phyloP scores from a whole-genome alignment of 2,329 filamentous ascomycete species.

The Exophiala spinifera region DNA sequence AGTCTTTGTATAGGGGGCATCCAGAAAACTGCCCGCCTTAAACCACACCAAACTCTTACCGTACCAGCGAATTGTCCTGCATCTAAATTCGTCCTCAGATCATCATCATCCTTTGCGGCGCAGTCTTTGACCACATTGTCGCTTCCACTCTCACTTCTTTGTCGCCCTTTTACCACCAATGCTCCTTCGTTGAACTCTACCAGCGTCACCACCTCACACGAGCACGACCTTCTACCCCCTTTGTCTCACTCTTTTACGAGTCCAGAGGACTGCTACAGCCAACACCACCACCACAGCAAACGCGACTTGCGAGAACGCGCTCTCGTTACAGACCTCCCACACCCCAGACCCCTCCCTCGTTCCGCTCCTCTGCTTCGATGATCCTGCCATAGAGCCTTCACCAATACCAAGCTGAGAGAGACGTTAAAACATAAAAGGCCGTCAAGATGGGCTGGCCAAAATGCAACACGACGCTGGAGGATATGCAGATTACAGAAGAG shows the following conservation, averaged over 20 bases:
- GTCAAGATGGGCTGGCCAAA: conserved; percentile 42
- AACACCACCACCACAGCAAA: too few relatives aligned
- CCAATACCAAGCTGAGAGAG: neutral
- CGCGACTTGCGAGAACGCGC: neutral
- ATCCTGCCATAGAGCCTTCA: neutral
- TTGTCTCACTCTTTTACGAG: neutral
- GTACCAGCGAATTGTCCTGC: neutral
- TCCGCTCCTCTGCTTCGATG: neutral
- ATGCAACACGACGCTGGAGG: conserved; percentile 52
- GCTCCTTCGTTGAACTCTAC: neutral
- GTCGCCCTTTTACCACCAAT: neutral
- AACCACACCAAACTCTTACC: neutral
- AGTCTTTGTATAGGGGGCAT: too few relatives aligned
- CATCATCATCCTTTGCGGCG: conserved; percentile 14
- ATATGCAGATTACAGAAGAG: conserved; percentile 41
- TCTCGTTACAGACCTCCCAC: neutral
- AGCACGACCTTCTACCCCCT: neutral
- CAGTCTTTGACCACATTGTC: neutral
- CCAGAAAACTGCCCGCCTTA: too few relatives aligned
- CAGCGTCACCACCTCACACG: neutral
- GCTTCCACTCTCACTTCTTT: neutral
- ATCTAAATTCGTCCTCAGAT: neutral
- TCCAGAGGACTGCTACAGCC: too few relatives aligned
- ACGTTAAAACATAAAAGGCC: neutral
- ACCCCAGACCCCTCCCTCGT: neutral